phyloP scores from a whole-genome alignment of 495 filamentous ascomycete species.

The Aspergillus bridgeri region DNA sequence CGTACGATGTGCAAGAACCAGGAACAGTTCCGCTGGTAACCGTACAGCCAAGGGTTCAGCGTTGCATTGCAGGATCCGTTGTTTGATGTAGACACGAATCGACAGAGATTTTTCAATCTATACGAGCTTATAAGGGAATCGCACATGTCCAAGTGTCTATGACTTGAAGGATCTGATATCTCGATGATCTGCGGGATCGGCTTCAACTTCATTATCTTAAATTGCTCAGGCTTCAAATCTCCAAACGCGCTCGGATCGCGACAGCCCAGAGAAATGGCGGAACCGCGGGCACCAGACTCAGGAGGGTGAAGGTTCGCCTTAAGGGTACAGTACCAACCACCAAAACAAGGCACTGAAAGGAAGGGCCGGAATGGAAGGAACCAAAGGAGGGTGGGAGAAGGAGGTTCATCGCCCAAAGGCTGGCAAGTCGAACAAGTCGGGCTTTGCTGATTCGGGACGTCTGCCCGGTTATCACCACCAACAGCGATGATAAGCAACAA shows the following conservation, averaged over 20 bases:
- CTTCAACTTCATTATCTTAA: conserved; percentile 8
- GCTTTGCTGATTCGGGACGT: conserved; percentile 10
- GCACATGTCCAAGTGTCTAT: conserved; percentile 4
- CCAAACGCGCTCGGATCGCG: conserved; percentile 1
- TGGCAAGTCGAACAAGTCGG: neutral
- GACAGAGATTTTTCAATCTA: neutral
- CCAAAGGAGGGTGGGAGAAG: too few relatives aligned
- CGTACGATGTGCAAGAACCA: conserved; percentile 8
- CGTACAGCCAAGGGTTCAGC: conserved; percentile 8
- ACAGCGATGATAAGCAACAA: conserved; percentile 12
- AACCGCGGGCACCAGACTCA: neutral
- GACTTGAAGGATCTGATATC: conserved; percentile 6
- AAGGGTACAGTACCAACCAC: neutral
- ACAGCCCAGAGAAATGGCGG: neutral
- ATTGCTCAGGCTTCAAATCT: conserved; percentile 3
- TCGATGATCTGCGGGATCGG: conserved; percentile 12
- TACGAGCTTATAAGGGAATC: conserved; percentile 8
- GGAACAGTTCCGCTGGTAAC: conserved; percentile 9
- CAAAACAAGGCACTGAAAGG: neutral
- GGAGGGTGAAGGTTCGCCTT: neutral
- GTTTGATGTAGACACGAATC: conserved; percentile 10
- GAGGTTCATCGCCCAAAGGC: neutral
- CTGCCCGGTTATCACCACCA: conserved; percentile 8
- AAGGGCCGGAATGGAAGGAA: neutral
- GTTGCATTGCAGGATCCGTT: conserved; percentile 13